Percentiles rank a stretch among this genome's conserved stretches.
phyloP scores from a whole-genome alignment of 73 alveolate species.

The Symbiodinium natans region DNA sequence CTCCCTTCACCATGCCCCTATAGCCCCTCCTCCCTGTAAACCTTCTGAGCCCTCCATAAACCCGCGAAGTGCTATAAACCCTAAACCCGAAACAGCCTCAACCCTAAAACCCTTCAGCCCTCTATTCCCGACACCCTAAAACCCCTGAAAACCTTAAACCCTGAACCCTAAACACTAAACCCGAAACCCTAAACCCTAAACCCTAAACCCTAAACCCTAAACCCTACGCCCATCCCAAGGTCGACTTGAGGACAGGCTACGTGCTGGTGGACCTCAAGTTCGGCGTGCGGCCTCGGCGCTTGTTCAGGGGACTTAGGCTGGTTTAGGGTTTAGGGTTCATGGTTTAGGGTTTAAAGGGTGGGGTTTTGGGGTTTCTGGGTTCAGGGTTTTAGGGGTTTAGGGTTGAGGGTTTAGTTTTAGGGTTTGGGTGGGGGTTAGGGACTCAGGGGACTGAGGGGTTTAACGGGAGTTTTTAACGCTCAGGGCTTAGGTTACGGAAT shows the following conservation, averaged over 20 bases:
- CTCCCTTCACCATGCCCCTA: too few species aligned
- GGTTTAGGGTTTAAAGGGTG: not conserved
- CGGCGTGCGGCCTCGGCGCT: not conserved
- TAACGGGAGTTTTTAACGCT: too few species aligned
- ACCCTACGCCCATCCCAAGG: not conserved
- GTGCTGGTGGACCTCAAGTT: slow-evolving; percentile 66
- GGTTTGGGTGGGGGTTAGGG: too few species aligned
- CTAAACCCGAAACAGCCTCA: too few species aligned
- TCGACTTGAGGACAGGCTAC: slow-evolving; percentile 62
- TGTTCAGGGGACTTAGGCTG: not conserved
- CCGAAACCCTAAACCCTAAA: not conserved
- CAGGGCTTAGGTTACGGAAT: too few species aligned
- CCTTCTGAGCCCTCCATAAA: too few species aligned
- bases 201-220: not conserved
- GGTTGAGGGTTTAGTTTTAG: not conserved
- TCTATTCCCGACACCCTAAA: too few species aligned
- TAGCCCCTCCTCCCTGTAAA: too few species aligned
- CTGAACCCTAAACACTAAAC: not conserved
- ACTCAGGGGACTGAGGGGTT: too few species aligned
- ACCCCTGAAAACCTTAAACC: not conserved
- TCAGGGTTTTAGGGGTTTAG: not conserved
- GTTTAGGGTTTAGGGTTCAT: not conserved
- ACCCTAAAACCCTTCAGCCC: too few species aligned
- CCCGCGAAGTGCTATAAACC: too few species aligned
- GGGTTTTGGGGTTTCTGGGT: not conserved